Conservation (phyloP, 108 stramenopile genomes). For the Bacterosira constricta region DNA sequence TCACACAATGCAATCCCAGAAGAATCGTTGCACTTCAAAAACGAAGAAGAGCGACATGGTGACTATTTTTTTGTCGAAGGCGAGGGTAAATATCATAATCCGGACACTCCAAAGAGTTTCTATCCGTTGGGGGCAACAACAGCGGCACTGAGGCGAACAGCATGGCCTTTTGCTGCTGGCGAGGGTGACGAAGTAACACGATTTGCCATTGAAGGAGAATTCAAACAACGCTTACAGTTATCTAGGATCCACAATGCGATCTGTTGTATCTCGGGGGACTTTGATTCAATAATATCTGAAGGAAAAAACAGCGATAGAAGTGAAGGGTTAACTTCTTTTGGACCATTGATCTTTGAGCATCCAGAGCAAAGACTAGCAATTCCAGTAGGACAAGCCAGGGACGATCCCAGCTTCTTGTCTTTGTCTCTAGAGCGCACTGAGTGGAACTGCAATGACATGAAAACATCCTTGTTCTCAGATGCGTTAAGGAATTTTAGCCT, state of each 20-base stretch:
- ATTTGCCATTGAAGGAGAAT: constrained; percentile 70
- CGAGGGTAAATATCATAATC: background rate
- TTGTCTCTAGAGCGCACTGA: constrained; percentile 10
- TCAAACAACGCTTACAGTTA: constrained; percentile 68
- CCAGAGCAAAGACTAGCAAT: background rate
- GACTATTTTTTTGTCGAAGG: background rate
- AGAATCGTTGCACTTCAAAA: background rate
- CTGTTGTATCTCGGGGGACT: constrained; percentile 68
- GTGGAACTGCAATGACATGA: constrained; percentile 14
- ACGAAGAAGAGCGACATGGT: constrained; percentile 1
- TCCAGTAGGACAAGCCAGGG: background rate
- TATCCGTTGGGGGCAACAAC: background rate
- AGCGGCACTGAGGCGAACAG: constrained; percentile 3
- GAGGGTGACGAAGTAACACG: constrained; percentile 32
- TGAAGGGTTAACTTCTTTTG: constrained; percentile 39
- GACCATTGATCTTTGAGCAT: constrained; percentile 28
- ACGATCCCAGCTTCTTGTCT: background rate
- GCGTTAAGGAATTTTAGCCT: background rate
- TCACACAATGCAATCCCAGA: background rate
- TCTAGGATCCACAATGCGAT: constrained; percentile 78
- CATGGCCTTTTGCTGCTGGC: constrained; percentile 18
- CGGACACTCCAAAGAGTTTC: constrained; percentile 23
- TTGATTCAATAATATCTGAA: constrained; percentile 61
- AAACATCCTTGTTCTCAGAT: background rate
- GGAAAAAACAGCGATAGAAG: background rate